Base-by-base conservation (phyloP, 768 basidiomycete genomes). In the Tylopilus sp. region DNA sequence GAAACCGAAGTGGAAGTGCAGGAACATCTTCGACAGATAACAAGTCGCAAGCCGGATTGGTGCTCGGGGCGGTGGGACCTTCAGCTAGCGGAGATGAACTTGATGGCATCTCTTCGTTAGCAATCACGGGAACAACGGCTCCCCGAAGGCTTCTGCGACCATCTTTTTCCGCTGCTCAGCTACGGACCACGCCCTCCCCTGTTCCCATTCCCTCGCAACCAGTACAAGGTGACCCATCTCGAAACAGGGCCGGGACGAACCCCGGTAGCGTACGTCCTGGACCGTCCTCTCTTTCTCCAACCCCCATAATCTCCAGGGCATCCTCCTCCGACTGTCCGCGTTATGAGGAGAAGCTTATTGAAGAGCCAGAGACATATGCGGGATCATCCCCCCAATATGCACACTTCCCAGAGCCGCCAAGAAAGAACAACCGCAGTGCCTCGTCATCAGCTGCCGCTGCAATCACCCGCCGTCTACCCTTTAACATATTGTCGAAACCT, bases 1-100 rank as follows among this genome's bases (percentile, higher is more conserved):
- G 91, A 52, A 89, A 88, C 73, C 81, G 91, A 52, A 92, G 89
- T 64, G 90, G 87, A 45, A 90, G 89, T 62, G 83, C 78, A 50
- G 84, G 82, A 40, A 85, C 84, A 24, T 77, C 85, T 19, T 88
- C 87, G 1, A 86, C 86, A 14, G 87, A 89, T 61, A 82, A 78
- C 57, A 82, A 74, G 66, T 87, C 86, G 8, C 81, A 83, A 63
- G 63, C 80, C 64, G 82, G 80, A 22, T 76, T 75, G 43, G 60
- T 54, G 30, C 76, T 74, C 13, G 62, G 79, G 34, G 79, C 80
- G 44, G 75, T 73, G 42, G 81, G 79, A 24, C 76, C 73, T 25
- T 79, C 81, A n/a, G 66, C 72, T 9, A 77, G 80, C 52, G 80
- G 75, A 22, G 85, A 85, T 63, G 78, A 82, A 55, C 71, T 83